phyloP scores from a whole-genome alignment of 2,329 filamentous ascomycete species.

The Penicillium polonicum region DNA sequence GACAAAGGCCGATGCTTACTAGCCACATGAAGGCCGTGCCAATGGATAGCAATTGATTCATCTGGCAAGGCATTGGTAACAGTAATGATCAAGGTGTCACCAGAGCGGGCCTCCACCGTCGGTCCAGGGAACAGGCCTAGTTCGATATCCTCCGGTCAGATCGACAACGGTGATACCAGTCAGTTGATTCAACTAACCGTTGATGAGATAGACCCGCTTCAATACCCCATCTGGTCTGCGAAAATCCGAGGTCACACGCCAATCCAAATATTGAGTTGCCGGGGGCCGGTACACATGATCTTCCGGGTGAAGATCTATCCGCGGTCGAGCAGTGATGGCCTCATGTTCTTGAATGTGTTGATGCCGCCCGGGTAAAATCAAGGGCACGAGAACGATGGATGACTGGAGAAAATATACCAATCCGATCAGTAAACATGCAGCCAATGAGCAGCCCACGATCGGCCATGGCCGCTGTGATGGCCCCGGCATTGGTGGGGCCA shows the following conservation, averaged over 20 bases:
- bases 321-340: conserved; percentile 16
- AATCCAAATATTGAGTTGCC: conserved; percentile 37
- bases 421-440: conserved; percentile 16
- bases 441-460: conserved; percentile 16
- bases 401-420: conserved; percentile 18
- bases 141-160: conserved; percentile 4
- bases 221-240: conserved; percentile 52
- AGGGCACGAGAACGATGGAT: neutral
- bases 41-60: conserved; percentile 47
- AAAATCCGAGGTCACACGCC: conserved; percentile 42
- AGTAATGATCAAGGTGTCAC: conserved; percentile 46
- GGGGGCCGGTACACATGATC: conserved; percentile 42
- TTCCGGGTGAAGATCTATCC: conserved; percentile 42
- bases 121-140: conserved; percentile 50
- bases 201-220: conserved; percentile 53
- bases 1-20: conserved; percentile 24
- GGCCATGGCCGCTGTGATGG: conserved; percentile 4
- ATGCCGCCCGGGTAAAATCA: conserved; percentile 3
- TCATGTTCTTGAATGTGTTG: neutral
- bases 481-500: neutral
- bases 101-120: conserved; percentile 49
- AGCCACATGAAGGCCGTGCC: conserved; percentile 49
- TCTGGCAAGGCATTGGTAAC: conserved; percentile 44
- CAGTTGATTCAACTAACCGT: conserved; percentile 36
- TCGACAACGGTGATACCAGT: neutral